Base-by-base conservation (phyloP, 2,329 filamentous ascomycete genomes). In the Venturia oleaginea region DNA sequence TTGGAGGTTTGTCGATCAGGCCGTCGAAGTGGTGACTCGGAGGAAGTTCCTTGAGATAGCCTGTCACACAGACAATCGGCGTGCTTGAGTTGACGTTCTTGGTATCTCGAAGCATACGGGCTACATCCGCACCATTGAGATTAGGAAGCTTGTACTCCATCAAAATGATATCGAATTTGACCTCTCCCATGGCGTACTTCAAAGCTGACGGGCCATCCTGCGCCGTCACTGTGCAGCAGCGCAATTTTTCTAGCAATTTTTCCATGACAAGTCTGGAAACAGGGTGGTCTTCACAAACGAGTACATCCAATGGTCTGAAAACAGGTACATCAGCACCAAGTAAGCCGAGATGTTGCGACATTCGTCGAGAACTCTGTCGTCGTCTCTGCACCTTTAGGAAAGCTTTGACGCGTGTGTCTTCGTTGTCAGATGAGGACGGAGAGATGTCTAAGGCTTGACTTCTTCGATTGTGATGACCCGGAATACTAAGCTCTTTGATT, bases 181-280 rank as follows among this genome's bases (percentile, higher is more conserved):
- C 93, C 73, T 97, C 93, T 72, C 93, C 93, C 81, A 96, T 90
- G 34, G 94, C 92, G 76, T 94, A 96, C 27, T 93, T 86, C 70
- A 96, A 88, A 13, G 93, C 94, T 72, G 99, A 94, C 0, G 91
- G 88, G 0, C 94, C 94, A 69, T 92, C 96, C 3, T 88, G 84
- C 4, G 94, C 93, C 2, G 91, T 92, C 71, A 99, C 94, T 10
- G 93, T 97, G 51, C 94, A 90, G 71, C 94, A 99, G 42, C 91
- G 89, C 42, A 97, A 80, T 77, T 97, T 99, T 75, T 99, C 94
- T 62, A 99, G 83, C 8, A 99, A 79, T 70, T 96, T 94, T 73
- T 99, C 94, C 93, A 99, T 97, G n/a, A 99, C 93, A 80, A 99
- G 87, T 27, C 93, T 86, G 6, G 94, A 96, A 4, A 99, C 93